phyloP scores from a whole-genome alignment of 441 rosid species.

The Syzygium malaccense region DNA sequence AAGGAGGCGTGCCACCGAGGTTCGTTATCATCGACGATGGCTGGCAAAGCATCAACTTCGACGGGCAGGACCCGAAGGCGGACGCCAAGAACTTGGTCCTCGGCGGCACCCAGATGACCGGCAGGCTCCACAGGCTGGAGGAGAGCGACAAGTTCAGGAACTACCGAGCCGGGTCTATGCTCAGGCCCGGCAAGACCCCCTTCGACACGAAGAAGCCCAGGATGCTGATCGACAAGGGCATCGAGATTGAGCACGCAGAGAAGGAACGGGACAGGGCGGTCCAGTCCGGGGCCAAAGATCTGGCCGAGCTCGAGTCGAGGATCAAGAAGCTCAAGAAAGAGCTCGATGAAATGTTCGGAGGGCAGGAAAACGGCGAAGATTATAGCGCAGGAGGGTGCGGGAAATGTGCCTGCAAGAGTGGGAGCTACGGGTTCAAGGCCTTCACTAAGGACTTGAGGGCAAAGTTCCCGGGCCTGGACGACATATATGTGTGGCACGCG shows the following conservation, averaged over 20 bases:
- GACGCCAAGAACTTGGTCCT: conserved; percentile 61
- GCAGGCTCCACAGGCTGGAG: conserved; percentile 54
- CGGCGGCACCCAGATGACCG: conserved; percentile 84
- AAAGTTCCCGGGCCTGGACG: conserved; percentile 58
- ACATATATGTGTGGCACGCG: conserved; percentile 85
- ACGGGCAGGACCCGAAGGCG: conserved; percentile 35
- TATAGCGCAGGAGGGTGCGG: not conserved
- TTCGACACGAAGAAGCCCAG: conserved; percentile 51
- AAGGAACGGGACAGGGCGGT: conserved; percentile 35
- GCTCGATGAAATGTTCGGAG: conserved; percentile 28
- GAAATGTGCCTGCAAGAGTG: conserved; percentile 14
- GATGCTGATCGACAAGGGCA: conserved; percentile 58
- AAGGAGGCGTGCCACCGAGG: conserved; percentile 50
- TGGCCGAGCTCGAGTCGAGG: conserved; percentile 24
- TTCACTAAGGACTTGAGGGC: conserved; percentile 57
- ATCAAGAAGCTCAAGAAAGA: conserved; percentile 38
- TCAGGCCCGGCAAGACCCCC: conserved; percentile 30
- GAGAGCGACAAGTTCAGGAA: conserved; percentile 59
- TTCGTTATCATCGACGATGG: conserved; percentile 90
- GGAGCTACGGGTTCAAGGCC: conserved; percentile 42
- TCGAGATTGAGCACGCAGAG: conserved; percentile 53
- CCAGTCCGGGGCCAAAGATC: conserved; percentile 26
- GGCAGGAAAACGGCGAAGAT: conserved; percentile 1
- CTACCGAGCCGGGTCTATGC: conserved; percentile 52
- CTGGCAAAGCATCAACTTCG: conserved; percentile 70